Conservation (phyloP, 805 yeast species). For the Saccharomycopsis selenospora region DNA sequence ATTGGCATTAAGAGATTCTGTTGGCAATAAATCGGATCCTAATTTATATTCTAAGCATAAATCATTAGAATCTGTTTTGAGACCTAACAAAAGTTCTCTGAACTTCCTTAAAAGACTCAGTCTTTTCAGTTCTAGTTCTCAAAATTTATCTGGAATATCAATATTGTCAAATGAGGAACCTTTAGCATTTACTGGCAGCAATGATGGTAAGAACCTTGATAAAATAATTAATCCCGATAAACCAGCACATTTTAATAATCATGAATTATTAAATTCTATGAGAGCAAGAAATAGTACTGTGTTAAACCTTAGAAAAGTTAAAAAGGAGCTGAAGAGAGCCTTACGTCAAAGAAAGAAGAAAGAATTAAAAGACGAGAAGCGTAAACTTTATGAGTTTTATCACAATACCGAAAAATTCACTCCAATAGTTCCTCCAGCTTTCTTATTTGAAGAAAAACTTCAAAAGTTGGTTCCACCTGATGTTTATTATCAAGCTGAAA, state of each 20-base stretch:
- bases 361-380: conserved; percentile 4
- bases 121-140: conserved; percentile 1
- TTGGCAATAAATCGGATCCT: conserved; percentile 3
- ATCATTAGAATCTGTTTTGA: neutral
- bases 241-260: conserved; percentile 10
- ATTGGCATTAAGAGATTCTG: neutral
- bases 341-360: neutral
- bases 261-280: conserved; percentile 14
- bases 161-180: neutral
- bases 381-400: conserved; percentile 10
- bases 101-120: conserved; percentile 17
- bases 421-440: conserved; percentile 20
- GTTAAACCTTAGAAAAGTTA: conserved; percentile 9
- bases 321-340: conserved; percentile 6
- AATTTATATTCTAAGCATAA: neutral
- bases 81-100: neutral
- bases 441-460: conserved; percentile 10
- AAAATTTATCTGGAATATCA: neutral
- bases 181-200: neutral
- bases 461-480: conserved; percentile 9
- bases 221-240: conserved; percentile 2
- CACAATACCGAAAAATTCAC: neutral
- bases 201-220: neutral
- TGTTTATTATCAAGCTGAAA: conserved; percentile 17
- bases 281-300: conserved; percentile 13